Conservation (phyloP, 495 filamentous ascomycete genomes). For the Penicillium ochrochloron region DNA sequence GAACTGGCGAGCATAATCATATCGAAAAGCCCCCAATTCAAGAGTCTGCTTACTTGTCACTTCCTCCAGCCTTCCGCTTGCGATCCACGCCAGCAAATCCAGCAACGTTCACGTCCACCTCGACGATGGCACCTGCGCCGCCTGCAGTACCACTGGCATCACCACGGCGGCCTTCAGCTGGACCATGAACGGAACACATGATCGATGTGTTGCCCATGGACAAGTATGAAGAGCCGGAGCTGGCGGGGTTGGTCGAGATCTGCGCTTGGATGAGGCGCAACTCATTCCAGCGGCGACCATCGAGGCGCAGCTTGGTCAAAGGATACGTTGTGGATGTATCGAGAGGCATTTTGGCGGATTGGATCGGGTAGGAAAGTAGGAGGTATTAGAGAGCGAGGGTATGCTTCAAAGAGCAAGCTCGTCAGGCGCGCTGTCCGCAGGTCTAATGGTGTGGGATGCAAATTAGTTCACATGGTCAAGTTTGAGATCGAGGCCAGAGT, state of each 20-base stretch:
- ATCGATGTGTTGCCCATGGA: constrained; percentile 97
- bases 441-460: constrained; percentile 17
- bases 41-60: constrained; percentile 66
- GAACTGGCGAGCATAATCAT: not conserved
- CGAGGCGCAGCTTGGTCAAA: constrained; percentile 84
- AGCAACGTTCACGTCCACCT: constrained; percentile 83
- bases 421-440: constrained; percentile 7
- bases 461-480: constrained; percentile 3
- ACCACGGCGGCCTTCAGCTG: constrained; percentile 65
- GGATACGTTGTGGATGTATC: constrained; percentile 83
- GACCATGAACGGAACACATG: constrained; percentile 88
- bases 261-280: constrained; percentile 86
- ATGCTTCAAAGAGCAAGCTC: constrained; percentile 11
- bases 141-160: constrained; percentile 52
- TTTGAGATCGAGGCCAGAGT: not conserved
- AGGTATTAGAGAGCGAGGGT: not conserved
- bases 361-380: not conserved
- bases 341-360: constrained; percentile 71
- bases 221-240: constrained; percentile 87
- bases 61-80: constrained; percentile 66
- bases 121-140: constrained; percentile 62
- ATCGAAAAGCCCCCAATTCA: not conserved
- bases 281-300: constrained; percentile 98
- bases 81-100: constrained; percentile 89
- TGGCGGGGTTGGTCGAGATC: constrained; percentile 86